These are phyloP conservation scores for Evansstolkia leycettana DNA, from an alignment of 495 filamentous ascomycete genomes.

Conservation along the genomic window DNA sequence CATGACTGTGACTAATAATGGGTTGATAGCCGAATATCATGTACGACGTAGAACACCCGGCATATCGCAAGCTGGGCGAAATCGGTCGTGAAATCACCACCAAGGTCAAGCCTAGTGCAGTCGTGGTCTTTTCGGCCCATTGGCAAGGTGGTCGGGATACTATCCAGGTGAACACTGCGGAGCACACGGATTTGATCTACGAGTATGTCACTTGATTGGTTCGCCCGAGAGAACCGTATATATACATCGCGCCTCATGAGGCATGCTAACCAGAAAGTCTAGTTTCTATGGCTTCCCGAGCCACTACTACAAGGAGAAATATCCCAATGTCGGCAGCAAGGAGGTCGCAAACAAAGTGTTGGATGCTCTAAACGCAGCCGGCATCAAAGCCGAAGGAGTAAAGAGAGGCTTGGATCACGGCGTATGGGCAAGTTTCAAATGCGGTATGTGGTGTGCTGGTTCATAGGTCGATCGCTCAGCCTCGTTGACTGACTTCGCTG, in stretches of 20 bases:
- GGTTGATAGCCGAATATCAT: constrained; percentile 58
- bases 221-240: background rate
- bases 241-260: background rate
- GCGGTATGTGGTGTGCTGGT: constrained; percentile 27
- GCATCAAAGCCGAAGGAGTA: constrained; percentile 52
- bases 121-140: constrained; percentile 82
- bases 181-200: constrained; percentile 64
- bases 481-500: background rate
- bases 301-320: constrained; percentile 48
- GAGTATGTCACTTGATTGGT: constrained; percentile 42
- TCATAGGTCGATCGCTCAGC: constrained; percentile 3
- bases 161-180: constrained; percentile 62
- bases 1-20: too few relatives aligned
- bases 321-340: constrained; percentile 54
- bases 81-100: constrained; percentile 72
- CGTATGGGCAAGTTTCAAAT: constrained; percentile 63
- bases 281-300: constrained; percentile 72
- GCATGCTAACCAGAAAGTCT: constrained; percentile 5
- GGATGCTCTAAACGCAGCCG: constrained; percentile 40
- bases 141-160: constrained; percentile 54
- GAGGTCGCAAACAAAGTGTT: constrained; percentile 57
- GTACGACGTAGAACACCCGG: constrained; percentile 61
- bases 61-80: constrained; percentile 51
- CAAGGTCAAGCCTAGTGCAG: constrained; percentile 65
- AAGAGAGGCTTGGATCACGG: constrained; percentile 71